Conservation (phyloP, 805 yeast genomes). For the Barnettozyma salicaria region DNA sequence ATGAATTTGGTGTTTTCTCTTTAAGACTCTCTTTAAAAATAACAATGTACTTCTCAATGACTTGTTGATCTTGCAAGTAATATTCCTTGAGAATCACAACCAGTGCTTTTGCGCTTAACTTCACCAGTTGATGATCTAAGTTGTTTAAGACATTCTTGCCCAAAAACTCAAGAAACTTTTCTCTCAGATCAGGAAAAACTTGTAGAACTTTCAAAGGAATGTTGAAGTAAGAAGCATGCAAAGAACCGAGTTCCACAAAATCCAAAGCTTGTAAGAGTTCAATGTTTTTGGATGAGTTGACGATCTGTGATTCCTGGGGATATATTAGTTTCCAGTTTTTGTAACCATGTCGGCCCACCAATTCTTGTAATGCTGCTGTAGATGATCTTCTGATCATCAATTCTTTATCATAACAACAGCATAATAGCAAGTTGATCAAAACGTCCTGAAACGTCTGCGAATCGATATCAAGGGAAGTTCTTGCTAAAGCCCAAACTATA, state of each 20-base stretch:
- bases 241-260: slow-evolving; percentile 40
- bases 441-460: slow-evolving; percentile 16
- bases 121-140: slow-evolving; percentile 37
- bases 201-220: slow-evolving; percentile 29
- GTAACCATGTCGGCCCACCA: slow-evolving; percentile 68
- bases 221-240: slow-evolving; percentile 34
- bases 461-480: slow-evolving; percentile 30
- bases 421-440: slow-evolving; percentile 36
- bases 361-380: slow-evolving; percentile 82
- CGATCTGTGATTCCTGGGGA: slow-evolving; percentile 15
- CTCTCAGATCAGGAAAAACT: slow-evolving; percentile 21
- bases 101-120: slow-evolving; percentile 37
- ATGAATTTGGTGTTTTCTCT: slow-evolving; percentile 13
- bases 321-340: slow-evolving; percentile 27
- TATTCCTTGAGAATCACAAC: slow-evolving; percentile 11
- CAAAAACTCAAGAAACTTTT: slow-evolving; percentile 30
- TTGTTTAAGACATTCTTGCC: slow-evolving; percentile 27
- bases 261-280: slow-evolving; percentile 55
- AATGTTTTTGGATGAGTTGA: slow-evolving; percentile 35
- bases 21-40: slow-evolving; percentile 9
- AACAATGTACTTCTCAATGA: slow-evolving; percentile 3
- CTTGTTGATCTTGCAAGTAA: not conserved
- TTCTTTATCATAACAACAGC: slow-evolving; percentile 67
- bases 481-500: slow-evolving; percentile 70
- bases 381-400: slow-evolving; percentile 73